phyloP scores from a whole-genome alignment of 2,329 filamentous ascomycete species.

The Pseudocercospora macadamiae region DNA sequence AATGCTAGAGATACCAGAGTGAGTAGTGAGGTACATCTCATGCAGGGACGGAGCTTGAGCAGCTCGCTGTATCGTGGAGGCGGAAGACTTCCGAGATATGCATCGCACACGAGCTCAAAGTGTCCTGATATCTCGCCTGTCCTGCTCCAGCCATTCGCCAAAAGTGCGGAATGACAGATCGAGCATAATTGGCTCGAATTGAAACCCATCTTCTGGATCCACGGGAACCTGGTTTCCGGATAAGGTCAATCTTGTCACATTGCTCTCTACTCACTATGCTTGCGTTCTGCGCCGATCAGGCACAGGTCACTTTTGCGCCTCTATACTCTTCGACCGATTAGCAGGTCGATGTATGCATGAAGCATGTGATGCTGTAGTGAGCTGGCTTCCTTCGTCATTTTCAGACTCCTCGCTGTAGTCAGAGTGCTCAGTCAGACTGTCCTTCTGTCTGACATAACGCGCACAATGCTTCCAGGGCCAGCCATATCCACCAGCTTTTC shows the following conservation, averaged over 20 bases:
- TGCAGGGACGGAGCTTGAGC: too few relatives aligned
- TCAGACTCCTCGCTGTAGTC: too few relatives aligned
- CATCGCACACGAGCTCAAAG: background rate
- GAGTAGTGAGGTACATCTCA: background rate
- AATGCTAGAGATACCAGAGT: background rate
- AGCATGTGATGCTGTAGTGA: too few relatives aligned
- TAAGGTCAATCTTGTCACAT: background rate
- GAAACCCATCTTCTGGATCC: too few relatives aligned
- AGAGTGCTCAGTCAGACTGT: slow-evolving; percentile 83
- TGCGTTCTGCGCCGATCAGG: background rate
- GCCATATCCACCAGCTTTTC: slow-evolving; percentile 96
- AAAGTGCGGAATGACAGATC: too few relatives aligned
- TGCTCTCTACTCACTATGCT: background rate
- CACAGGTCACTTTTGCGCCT: too few relatives aligned
- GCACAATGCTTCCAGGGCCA: slow-evolving; percentile 82
- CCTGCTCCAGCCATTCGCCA: too few relatives aligned
- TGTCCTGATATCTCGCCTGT: background rate
- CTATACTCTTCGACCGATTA: too few relatives aligned
- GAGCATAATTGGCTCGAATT: too few relatives aligned
- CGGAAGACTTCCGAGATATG: background rate
- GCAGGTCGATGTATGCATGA: too few relatives aligned
- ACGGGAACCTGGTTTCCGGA: background rate
- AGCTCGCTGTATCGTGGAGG: too few relatives aligned
- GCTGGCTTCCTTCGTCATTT: too few relatives aligned
- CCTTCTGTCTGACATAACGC: slow-evolving; percentile 95